A percentile compares a stretch with the other conserved stretches of the same genome.
These are phyloP conservation scores for Beta macrorhiza DNA, from an alignment of 179 eudicot species.

Conservation along the genomic window DNA sequence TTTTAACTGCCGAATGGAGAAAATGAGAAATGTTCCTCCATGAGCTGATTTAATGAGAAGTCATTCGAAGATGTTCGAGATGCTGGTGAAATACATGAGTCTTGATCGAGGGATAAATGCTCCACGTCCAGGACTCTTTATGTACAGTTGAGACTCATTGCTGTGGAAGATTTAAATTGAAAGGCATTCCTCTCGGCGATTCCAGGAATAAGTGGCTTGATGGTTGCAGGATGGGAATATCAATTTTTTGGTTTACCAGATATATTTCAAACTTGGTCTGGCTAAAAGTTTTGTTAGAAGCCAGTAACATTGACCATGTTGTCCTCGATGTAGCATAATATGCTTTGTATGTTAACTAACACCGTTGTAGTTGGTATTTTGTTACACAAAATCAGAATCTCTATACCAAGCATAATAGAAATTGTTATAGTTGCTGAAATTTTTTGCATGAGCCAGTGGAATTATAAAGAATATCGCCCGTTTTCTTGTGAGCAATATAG, in stretches of 20 bases:
- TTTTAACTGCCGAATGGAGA: neutral
- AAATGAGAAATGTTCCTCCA: neutral
- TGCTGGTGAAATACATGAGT: neutral
- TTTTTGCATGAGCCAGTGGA: neutral
- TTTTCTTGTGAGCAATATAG: neutral
- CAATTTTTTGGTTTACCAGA: neutral
- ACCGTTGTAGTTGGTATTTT: neutral
- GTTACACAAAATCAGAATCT: neutral
- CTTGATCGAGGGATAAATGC: neutral
- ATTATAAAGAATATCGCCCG: neutral
- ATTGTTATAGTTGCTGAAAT: neutral
- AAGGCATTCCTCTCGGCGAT: conserved; percentile 8
- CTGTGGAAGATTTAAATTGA: neutral
- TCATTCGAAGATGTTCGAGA: neutral
- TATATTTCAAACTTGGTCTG: conserved; percentile 2
- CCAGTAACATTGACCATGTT: conserved; percentile 1
- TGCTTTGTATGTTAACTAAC: conserved; percentile 4
- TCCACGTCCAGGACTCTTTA: neutral
- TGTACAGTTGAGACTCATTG: conserved; percentile 19
- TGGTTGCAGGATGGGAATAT: conserved; percentile 11
- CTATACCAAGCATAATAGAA: neutral
- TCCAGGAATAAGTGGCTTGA: neutral
- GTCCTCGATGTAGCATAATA: neutral
- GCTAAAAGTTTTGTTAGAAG: conserved; percentile 11
- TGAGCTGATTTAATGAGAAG: neutral